Percentiles rank a stretch among this genome's conserved stretches.
phyloP scores from a whole-genome alignment of 2,329 filamentous ascomycete genomes.

The Verticillium tricorpus region DNA sequence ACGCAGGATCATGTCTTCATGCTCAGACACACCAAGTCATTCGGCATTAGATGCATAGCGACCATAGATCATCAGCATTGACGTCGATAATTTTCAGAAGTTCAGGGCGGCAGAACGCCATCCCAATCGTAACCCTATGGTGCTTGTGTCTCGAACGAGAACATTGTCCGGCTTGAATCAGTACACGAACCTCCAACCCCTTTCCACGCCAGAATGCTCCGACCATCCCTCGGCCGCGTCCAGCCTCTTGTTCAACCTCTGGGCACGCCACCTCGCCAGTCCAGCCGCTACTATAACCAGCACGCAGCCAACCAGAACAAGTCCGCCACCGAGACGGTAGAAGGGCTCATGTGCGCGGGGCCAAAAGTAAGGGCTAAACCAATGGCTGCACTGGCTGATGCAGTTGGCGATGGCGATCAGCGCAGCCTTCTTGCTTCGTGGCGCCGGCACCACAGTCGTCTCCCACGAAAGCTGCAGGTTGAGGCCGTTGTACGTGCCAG shows the following conservation, averaged over 20 bases:
- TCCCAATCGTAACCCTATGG: not conserved
- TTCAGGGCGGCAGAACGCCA: not conserved
- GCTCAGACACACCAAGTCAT: not conserved
- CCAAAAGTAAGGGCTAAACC: constrained; percentile 34
- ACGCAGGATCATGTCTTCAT: not conserved
- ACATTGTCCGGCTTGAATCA: not conserved
- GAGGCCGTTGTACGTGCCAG: constrained; percentile 31
- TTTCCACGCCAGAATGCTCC: constrained; percentile 14
- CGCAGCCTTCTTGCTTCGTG: constrained; percentile 32
- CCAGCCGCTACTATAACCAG: constrained; percentile 13
- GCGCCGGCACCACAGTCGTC: constrained; percentile 31
- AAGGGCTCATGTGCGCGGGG: constrained; percentile 19
- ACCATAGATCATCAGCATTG: not conserved
- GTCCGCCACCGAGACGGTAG: constrained; percentile 19
- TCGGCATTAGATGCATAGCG: not conserved
- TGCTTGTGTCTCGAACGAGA: not conserved
- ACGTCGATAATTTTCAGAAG: not conserved
- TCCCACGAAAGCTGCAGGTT: constrained; percentile 35
- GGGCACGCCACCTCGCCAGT: constrained; percentile 14
- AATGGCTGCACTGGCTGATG: constrained; percentile 29
- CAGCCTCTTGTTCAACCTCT: constrained; percentile 17
- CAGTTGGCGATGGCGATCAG: constrained; percentile 35
- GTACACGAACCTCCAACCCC: constrained; percentile 15
- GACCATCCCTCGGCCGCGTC: constrained; percentile 20
- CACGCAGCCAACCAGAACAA: constrained; percentile 14